Base-by-base conservation (phyloP, 306 rosid genomes). In the Lathyrus tuberosus region DNA sequence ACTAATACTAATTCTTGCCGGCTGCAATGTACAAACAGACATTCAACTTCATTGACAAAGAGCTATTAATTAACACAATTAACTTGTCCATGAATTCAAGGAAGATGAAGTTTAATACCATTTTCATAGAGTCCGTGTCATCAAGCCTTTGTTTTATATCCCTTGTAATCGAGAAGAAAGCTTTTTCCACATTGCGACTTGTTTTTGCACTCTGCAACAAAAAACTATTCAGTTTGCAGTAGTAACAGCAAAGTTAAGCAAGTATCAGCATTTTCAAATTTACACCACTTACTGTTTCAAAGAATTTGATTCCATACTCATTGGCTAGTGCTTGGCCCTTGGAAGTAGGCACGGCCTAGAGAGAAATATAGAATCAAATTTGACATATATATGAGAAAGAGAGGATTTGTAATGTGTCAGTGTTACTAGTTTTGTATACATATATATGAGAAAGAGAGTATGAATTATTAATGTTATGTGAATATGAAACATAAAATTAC, bases 251-350 rank as follows among this genome's bases (percentile, higher is more conserved):
- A 30, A 26, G 2, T 35, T 60, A 57, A 57, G 60, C 67, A 51
- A 78, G 57, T 54, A 65, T 52, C 64, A 20, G 56, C 57, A 54
- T 52, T 78, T 38, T 49, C 26, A 63, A 33, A 51, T 46, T 16
- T 58, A 47, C 46, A 62, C 30, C 59, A 87, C 98, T 90, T 83
- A 88, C 97, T 47, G 98, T 94, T 83, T 90, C 98, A 42, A 94
- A 94, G 83, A 94, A 94, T 69, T 87, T 83, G 85, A 94, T 94
- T 52, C 98, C 98, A 61, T 94, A 90, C 71, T 94, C 97, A 28
- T 88, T 94, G 10, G 97, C 98, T 64, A 94, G 95, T 74, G 95
- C 98, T 81, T 94, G 98, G 52, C 96, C 98, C 80, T 88, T 94
- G 71, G 97, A 77, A 24, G 94, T 90, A 57, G 97, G 92, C 65